Evolutionary conservation across 2,329 filamentous ascomycete genomes (phyloP).

Genomic region (Exophiala mesophila): DNA sequence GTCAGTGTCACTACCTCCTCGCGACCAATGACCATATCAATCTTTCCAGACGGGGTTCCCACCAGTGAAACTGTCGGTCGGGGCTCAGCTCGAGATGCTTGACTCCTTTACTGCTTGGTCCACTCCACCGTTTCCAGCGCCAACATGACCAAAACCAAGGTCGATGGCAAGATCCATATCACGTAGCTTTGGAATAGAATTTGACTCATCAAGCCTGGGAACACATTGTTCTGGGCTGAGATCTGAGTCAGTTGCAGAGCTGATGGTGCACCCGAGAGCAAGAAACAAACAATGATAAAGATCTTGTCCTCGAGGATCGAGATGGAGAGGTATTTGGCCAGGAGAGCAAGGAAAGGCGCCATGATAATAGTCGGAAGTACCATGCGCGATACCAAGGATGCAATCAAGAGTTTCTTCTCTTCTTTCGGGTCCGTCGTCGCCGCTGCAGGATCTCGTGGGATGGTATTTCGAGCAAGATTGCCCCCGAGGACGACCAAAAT

Average conservation of each 20-base stretch:
- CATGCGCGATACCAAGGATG: slow-evolving; percentile 85
- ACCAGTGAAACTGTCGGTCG: no score
- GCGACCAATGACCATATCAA: no score
- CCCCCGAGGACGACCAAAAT: slow-evolving; percentile 94
- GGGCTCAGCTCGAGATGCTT: no score
- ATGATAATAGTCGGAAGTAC: slow-evolving; percentile 85
- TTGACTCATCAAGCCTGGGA: slow-evolving; percentile 88
- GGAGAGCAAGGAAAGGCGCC: slow-evolving; percentile 79
- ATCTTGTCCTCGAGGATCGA: slow-evolving; percentile 97
- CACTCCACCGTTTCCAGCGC: slow-evolving; percentile 91
- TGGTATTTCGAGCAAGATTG: slow-evolving; percentile 87
- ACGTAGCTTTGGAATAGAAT: slow-evolving; percentile 96
- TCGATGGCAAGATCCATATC: slow-evolving; percentile 93
- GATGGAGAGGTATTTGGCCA: slow-evolving; percentile 84
- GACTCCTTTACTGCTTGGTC: slow-evolving; percentile 54
- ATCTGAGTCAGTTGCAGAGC: slow-evolving; percentile 95
- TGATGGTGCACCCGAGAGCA: slow-evolving; percentile 88
- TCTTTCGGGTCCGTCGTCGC: slow-evolving; percentile 66
- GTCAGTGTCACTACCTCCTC: no score
- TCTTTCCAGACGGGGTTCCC: no score
- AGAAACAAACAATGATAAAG: slow-evolving; percentile 95
- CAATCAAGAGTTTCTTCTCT: slow-evolving; percentile 74
- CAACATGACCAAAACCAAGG: slow-evolving; percentile 81
- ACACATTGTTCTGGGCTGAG: slow-evolving; percentile 96
- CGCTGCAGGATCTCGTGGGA: slow-evolving; percentile 60